Percentiles rank a stretch among this genome's conserved stretches.
These are phyloP conservation scores for Fusarium vanettenii DNA, from an alignment of 2,329 filamentous ascomycete species.

Conservation along the genomic window DNA sequence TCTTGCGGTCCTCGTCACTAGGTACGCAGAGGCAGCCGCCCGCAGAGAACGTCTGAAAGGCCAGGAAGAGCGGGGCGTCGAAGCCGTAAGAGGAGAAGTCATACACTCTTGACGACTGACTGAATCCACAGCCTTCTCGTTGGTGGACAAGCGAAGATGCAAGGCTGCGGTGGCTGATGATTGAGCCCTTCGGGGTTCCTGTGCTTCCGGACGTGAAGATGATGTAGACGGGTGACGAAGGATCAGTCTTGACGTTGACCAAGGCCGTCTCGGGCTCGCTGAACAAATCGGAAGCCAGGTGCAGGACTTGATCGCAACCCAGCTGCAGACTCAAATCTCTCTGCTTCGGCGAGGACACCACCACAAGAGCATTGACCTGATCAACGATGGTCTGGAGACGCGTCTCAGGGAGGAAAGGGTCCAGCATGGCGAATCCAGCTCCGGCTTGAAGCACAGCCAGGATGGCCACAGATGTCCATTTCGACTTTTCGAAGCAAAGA, in stretches of 20 bases:
- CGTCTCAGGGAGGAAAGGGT: slow-evolving; percentile 51
- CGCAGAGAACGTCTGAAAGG: slow-evolving; percentile 49
- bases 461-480: slow-evolving; percentile 40
- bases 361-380: background rate
- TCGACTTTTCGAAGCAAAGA: slow-evolving; percentile 24
- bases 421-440: slow-evolving; percentile 46
- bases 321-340: background rate
- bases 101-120: background rate
- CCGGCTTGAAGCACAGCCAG: slow-evolving; percentile 50
- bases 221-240: slow-evolving; percentile 43
- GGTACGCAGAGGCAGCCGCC: slow-evolving; percentile 56
- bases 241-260: background rate
- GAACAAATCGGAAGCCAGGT: background rate
- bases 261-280: background rate
- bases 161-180: slow-evolving; percentile 38
- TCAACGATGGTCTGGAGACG: background rate
- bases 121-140: background rate
- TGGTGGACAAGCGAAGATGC: slow-evolving; percentile 6
- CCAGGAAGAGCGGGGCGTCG: slow-evolving; percentile 51
- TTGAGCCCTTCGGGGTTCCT: slow-evolving; percentile 65
- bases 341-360: background rate
- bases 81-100: slow-evolving; percentile 53
- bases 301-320: background rate
- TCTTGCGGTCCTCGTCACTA: slow-evolving; percentile 49
- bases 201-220: slow-evolving; percentile 70